Base-by-base conservation (phyloP, 2,329 filamentous ascomycete genomes). In the Didymella exigua region DNA sequence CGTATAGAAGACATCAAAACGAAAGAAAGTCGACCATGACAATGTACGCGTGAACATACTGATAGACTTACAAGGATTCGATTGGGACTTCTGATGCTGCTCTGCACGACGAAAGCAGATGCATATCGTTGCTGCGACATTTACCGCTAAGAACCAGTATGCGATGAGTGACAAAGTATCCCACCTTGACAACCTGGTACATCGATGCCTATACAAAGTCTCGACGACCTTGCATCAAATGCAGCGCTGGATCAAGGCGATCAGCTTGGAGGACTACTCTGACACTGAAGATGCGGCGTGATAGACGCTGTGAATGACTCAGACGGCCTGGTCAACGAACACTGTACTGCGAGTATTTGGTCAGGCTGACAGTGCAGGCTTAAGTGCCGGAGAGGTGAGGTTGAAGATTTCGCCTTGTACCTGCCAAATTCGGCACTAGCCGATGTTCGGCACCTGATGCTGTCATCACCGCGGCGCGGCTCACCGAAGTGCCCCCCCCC, bases 391-490 rank as follows among this genome's bases (percentile, higher is more conserved):
- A 45, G 24, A 44, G 27, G n/a, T 40, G 51, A 49, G 31, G 50
- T 53, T 14, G 24, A 38, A 48, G 42, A 27, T 29, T 34, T 5
- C 1, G 27, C n/a, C 34, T 27, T 13, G 21, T 23, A 55, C 52
- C 52, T 55, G 47, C 52, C 48, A 19, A 16, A 21, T 49, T 34
- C 34, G 40, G 52, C 34, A 21, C 45, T 55, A 55, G 52, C 46
- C 36, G 21, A 11, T 23, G 19, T 55, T 49, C 46, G 46, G 52
- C 52, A 55, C 26, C 38, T 55, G 45, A 55, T 55, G 52, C 19
- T 48, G 52, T 55, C 52, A 55, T 40, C 18, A 41, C 13, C 19
- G 40, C 37, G 29, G 36, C 37, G 47, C 46, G 45, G 27, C 18
- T 54, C 50, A 43, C 38, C 38, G 33, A 55, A 29, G 34, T 34